phyloP scores from a whole-genome alignment of 768 basidiomycete genomes.

The Lactarius indigo region DNA sequence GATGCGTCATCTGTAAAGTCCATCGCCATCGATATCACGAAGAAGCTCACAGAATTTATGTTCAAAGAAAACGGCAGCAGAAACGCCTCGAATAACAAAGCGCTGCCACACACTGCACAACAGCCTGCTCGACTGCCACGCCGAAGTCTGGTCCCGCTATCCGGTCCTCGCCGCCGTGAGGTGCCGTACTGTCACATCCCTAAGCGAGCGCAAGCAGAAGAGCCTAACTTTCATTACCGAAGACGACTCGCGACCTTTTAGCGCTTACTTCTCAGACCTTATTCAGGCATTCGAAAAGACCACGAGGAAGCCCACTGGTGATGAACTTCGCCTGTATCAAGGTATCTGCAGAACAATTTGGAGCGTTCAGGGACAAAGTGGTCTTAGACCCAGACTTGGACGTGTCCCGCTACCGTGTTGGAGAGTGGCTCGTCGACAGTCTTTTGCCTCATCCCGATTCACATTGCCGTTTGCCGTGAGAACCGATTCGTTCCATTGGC shows the following conservation, averaged over 20 bases:
- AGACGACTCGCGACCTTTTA: constrained; percentile 35
- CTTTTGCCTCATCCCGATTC: constrained; percentile 61
- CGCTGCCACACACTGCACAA: constrained; percentile 41
- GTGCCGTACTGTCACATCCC: constrained; percentile 10
- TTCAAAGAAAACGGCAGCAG: constrained; percentile 44
- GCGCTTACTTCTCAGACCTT: constrained; percentile 43
- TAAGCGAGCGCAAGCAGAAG: constrained; percentile 31
- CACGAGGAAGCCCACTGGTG: constrained; percentile 51
- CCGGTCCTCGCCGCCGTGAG: constrained; percentile 9
- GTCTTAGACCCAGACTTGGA: constrained; percentile 16
- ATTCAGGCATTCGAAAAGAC: constrained; percentile 45
- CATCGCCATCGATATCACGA: constrained; percentile 48
- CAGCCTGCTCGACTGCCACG: constrained; percentile 18
- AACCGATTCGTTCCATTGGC: constrained; percentile 61
- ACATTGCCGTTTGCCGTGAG: constrained; percentile 55
- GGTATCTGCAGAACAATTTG: constrained; percentile 35
- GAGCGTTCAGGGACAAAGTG: constrained; percentile 28
- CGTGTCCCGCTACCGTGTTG: constrained; percentile 42
- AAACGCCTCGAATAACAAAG: constrained; percentile 21
- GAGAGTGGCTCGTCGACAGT: constrained; percentile 64
- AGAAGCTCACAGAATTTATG: constrained; percentile 51
- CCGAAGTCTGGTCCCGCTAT: constrained; percentile 15
- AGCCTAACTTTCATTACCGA: constrained; percentile 45
- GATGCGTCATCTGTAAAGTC: constrained; percentile 37
- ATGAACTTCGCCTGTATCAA: constrained; percentile 39